Evolutionary conservation across 495 filamentous ascomycete species (phyloP).

Genomic region (Evansstolkia leycettana): DNA sequence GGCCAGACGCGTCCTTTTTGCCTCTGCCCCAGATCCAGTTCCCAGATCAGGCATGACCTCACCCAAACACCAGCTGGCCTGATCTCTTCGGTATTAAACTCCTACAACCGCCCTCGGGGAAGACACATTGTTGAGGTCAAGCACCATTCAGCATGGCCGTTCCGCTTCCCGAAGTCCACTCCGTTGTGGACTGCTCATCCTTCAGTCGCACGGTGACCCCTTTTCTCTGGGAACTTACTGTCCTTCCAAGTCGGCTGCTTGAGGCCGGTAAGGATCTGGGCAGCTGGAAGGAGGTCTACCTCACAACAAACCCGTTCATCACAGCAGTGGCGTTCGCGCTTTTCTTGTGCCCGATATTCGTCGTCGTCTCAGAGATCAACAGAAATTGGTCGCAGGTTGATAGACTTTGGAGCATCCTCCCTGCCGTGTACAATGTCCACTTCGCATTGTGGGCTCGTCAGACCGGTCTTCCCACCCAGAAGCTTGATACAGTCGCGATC

Average conservation of each 20-base stretch:
- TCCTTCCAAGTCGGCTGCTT: slow-evolving; percentile 51
- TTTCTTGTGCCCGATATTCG: slow-evolving; percentile 51
- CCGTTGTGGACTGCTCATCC: slow-evolving; percentile 58
- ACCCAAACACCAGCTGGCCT: too few relatives aligned
- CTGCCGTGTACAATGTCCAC: slow-evolving; percentile 80
- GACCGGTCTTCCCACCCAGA: slow-evolving; percentile 54
- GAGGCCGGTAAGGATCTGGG: slow-evolving; percentile 41
- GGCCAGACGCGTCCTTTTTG: too few relatives aligned
- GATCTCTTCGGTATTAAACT: too few relatives aligned
- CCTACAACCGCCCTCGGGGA: too few relatives aligned
- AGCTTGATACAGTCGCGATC: slow-evolving; percentile 60
- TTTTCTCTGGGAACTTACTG: slow-evolving; percentile 68
- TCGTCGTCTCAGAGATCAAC: slow-evolving; percentile 70
- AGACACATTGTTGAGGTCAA: not conserved
- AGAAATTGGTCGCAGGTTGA: slow-evolving; percentile 93
- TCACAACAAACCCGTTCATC: slow-evolving; percentile 78
- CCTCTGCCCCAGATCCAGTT: too few relatives aligned
- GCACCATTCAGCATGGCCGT: slow-evolving; percentile 36
- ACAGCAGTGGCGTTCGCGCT: slow-evolving; percentile 62
- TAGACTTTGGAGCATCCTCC: slow-evolving; percentile 79
- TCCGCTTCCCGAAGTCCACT: slow-evolving; percentile 52
- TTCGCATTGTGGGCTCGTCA: slow-evolving; percentile 70
- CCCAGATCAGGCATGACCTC: too few relatives aligned
- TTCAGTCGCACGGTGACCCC: slow-evolving; percentile 57
- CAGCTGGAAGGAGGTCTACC: slow-evolving; percentile 55